Base-by-base conservation (phyloP, 2,329 filamentous ascomycete genomes). In the Chrysoporthe austroafricana region DNA sequence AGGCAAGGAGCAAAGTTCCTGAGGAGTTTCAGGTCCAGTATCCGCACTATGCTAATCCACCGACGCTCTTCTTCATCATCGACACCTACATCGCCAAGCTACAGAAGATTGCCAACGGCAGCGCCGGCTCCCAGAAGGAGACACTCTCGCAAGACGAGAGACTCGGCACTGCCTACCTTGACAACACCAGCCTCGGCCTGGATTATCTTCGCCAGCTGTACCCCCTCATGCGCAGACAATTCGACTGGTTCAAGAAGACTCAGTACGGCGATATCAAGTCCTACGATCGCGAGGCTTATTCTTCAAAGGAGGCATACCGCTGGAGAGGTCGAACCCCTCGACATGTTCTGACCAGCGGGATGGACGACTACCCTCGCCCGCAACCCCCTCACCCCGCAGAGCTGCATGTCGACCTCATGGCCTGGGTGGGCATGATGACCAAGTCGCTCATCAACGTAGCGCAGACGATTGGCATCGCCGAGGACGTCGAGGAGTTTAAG, bases 341-440 rank as follows among this genome's bases (percentile, higher is more conserved):
- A 60, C 96, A 98, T 77, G 91, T 97, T 70, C 85, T 99, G 61
- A 97, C 96, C 5, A 97, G 94, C 63, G 96, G 96, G 2, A 87
- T 99, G 1, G 96, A 99, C 75, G 96, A 99, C 80, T 99, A 98
- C 76, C 96, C 96, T 62, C 92, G 96, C 61, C 86, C 96, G 9
- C 93, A 97, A 78, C 94, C 96, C 16, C 96, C 96, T 36, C 94
- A 97, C 77, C 95, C 96, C 0, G 95, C 93, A 74, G 96, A 99
- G 86, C 86, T 99, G 62, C 95, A 99, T 77, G 90, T 96, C 42
- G 96, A 99, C 79, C 85, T 98, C 64, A 91, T 99, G 78, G 92
- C 92, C 63, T 99, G 96, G 96, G 91, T 99, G 80, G 96, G 95
- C n/a, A 88, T 97, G 82, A 97, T 97, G 93, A 91, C 92, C 52